Conservation (phyloP, 345 rosid genomes). For the Triadica sebifera region DNA sequence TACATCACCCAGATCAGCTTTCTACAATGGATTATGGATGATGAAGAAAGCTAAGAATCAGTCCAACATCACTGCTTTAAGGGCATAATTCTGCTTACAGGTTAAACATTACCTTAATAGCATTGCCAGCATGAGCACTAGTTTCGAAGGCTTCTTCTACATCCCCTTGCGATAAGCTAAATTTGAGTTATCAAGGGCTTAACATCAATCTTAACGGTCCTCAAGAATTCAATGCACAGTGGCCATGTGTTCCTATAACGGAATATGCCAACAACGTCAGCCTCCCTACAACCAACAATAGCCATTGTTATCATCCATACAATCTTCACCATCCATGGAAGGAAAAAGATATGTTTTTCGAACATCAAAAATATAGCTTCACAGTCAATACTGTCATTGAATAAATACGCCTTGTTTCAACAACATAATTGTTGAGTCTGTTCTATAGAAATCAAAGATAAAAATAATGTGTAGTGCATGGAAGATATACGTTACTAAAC, state of each 20-base stretch:
- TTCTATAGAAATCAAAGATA: not conserved
- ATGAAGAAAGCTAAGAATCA: slow-evolving; percentile 1
- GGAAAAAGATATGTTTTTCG: not conserved
- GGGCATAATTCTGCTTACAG: slow-evolving; percentile 28
- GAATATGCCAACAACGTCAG: slow-evolving; percentile 76
- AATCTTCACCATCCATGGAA: not conserved
- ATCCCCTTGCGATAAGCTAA: slow-evolving; percentile 75
- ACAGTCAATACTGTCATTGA: no score
- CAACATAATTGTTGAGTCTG: not conserved
- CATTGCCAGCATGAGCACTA: slow-evolving; percentile 75
- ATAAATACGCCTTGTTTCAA: no score
- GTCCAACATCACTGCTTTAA: not conserved
- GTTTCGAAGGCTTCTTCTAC: slow-evolving; percentile 88
- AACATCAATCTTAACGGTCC: slow-evolving; percentile 77
- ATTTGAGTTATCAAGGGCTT: slow-evolving; percentile 88
- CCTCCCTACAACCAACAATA: slow-evolving; percentile 56
- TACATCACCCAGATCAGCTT: not conserved
- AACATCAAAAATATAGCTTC: not conserved
- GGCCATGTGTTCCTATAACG: slow-evolving; percentile 93
- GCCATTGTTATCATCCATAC: not conserved
- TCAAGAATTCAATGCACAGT: slow-evolving; percentile 65
- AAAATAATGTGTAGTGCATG: no score
- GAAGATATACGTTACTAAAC: no score
- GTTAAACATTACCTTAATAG: slow-evolving; percentile 93
- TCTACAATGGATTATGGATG: not conserved